Evolutionary conservation across 202 grass and related monocot genomes (phyloP), one percentile per base, ranked within the genome.

Genomic region (Hordeum pubiflorum): DNA sequence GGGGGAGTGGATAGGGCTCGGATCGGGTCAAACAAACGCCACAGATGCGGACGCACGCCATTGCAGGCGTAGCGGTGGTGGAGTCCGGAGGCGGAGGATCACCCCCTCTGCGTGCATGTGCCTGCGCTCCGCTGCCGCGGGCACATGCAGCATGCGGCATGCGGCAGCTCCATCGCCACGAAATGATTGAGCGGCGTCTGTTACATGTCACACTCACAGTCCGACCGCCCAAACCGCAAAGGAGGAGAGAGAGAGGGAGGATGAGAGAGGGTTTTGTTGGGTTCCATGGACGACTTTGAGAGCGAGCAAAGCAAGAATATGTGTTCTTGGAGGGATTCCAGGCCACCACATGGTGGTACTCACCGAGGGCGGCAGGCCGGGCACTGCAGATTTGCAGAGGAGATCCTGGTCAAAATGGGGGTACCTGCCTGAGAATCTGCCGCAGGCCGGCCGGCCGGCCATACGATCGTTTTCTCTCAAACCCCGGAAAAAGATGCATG

Each of bases 141-240:
- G 81, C 86, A 87, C 85, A 92, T 91, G 86, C 88, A 83, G 86
- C 77, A 50, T 50, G 43, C 37, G 9, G 37, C 37, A 39, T 39
- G 37, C 44, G 2, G 46, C 48, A 18, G 48, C 48, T 5, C 43
- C 43, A 12, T 52, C 85, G 81, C 88, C 78, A 60, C 24, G 74
- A 86, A 91, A 97, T 97, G 86, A 93, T 97, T 85, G 88, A 91
- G 88, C 86, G 78, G 90, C 17, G 50, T 90, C 86, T 88, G 93
- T 97, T 97, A 97, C 83, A 90, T 91, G 93, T 93, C 93, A 87
- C 88, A 83, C 90, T 93, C 93, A 89, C 88, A 81, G 82, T 91
- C 93, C 80, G 85, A 23, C 74, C 68, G 38, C 40, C 80, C 74
- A 77, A 48, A 36, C 11, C 62, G 38, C 75, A 72, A 52, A 70